A percentile compares a stretch with the other conserved stretches of the same genome.
Conservation (phyloP, 768 basidiomycete genomes). For the Tylopilus sp. region DNA sequence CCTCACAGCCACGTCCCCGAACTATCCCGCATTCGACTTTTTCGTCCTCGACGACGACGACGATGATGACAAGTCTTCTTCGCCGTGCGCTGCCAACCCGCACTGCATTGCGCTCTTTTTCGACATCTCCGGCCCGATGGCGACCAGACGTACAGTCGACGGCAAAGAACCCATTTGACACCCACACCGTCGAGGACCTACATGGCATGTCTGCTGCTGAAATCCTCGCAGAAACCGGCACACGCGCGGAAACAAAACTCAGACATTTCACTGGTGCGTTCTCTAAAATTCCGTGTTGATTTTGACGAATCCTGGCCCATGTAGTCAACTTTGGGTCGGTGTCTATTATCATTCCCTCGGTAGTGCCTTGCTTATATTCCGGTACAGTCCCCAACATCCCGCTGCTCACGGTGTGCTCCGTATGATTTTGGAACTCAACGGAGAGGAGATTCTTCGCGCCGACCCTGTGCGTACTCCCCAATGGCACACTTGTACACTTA, state of each 20-base stretch:
- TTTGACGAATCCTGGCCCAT: conserved; percentile 7
- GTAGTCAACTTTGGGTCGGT: conserved; percentile 89
- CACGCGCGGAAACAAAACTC: conserved; percentile 73
- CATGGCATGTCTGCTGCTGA: conserved; percentile 77
- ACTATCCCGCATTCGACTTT: conserved; percentile 18
- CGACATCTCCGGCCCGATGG: conserved; percentile 24
- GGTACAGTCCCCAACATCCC: conserved; percentile 78
- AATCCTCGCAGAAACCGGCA: conserved; percentile 72
- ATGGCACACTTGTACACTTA: background rate
- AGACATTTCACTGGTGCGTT: conserved; percentile 88
- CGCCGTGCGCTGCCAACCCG: conserved; percentile 45
- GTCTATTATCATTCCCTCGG: background rate
- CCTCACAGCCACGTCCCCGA: conserved; percentile 26
- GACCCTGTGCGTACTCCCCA: conserved; percentile 57
- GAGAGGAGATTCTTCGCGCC: conserved; percentile 88
- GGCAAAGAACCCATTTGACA: conserved; percentile 53
- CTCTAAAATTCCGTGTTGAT: background rate
- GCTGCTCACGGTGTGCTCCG: conserved; percentile 98
- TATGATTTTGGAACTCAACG: conserved; percentile 95
- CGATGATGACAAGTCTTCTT: conserved; percentile 62
- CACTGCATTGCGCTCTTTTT: conserved; percentile 23
- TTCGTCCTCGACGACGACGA: conserved; percentile 26
- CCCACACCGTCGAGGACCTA: conserved; percentile 80
- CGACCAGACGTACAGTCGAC: conserved; percentile 23
- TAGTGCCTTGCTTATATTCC: background rate